phyloP scores from a whole-genome alignment of 2,329 filamentous ascomycete species.

The Eurotiales sp. region DNA sequence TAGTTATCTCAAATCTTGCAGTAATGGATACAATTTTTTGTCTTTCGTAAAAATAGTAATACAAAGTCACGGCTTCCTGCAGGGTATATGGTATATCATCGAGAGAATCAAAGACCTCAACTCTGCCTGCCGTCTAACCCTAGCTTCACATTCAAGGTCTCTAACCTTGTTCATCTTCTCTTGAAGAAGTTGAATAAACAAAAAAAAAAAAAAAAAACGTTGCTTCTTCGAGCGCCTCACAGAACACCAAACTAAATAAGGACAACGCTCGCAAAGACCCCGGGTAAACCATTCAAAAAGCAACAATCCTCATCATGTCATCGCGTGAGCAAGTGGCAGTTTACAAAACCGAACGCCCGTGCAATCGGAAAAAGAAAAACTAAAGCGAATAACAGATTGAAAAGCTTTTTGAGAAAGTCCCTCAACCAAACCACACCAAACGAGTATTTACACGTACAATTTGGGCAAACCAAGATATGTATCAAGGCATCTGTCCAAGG shows the following conservation, averaged over 20 bases:
- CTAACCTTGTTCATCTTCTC: background rate
- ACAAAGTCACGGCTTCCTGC: constrained; percentile 10
- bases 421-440: too few species aligned
- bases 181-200: background rate
- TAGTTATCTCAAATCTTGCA: too few species aligned
- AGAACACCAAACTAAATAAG: background rate
- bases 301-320: constrained; percentile 17
- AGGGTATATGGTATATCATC: constrained; percentile 11
- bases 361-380: constrained; percentile 7
- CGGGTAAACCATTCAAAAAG: constrained; percentile 12
- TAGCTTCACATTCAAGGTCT: constrained; percentile 6
- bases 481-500: background rate
- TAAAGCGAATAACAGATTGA: constrained; percentile 11
- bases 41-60: constrained; percentile 6
- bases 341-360: constrained; percentile 11
- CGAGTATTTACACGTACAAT: constrained; percentile 1
- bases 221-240: background rate
- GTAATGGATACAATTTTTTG: constrained; percentile 3
- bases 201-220: background rate
- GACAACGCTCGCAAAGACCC: constrained; percentile 14
- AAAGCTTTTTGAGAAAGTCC: background rate
- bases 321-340: constrained; percentile 10
- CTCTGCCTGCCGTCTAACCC: constrained; percentile 2
- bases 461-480: background rate
- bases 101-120: background rate